Percentiles rank a stretch among this genome's conserved stretches.
phyloP scores from a whole-genome alignment of 345 rosid genomes.

The Laguncularia racemosa region DNA sequence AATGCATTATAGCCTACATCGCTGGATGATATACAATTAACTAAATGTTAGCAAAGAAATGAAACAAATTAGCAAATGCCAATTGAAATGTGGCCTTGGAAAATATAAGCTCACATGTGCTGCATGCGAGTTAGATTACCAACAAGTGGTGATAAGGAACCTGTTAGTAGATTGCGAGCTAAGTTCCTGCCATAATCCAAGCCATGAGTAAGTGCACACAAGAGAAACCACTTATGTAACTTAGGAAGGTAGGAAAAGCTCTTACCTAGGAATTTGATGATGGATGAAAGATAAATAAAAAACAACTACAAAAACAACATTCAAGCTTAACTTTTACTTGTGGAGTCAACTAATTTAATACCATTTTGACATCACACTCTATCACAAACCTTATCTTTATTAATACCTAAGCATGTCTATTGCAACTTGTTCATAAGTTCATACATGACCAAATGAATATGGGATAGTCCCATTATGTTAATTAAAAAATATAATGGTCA shows the following conservation, averaged over 20 bases:
- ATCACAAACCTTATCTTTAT: too few relatives aligned
- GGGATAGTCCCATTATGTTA: too few relatives aligned
- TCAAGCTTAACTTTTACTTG: too few relatives aligned
- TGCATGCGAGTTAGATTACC: slow-evolving; percentile 47
- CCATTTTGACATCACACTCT: too few relatives aligned
- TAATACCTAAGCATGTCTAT: too few relatives aligned
- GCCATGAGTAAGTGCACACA: background rate
- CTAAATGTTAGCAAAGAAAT: slow-evolving; percentile 2
- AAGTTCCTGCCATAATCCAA: slow-evolving; percentile 25
- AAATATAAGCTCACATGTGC: slow-evolving; percentile 38
- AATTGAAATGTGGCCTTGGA: background rate
- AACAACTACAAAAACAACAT: too few relatives aligned
- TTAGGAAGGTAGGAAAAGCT: slow-evolving; percentile 1
- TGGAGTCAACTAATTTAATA: too few relatives aligned
- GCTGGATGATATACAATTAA: slow-evolving; percentile 24
- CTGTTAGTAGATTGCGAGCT: slow-evolving; percentile 40
- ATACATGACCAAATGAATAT: too few relatives aligned
- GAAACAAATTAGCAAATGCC: background rate
- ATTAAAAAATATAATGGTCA: too few relatives aligned
- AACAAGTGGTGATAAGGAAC: slow-evolving; percentile 40
- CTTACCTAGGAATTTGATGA: too few relatives aligned
- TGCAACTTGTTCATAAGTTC: too few relatives aligned
- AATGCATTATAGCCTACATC: slow-evolving; percentile 20
- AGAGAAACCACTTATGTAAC: background rate
- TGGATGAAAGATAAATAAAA: too few relatives aligned